Conservation (phyloP, 2,329 filamentous ascomycete species). For the Talaromyces funiculosus region DNA sequence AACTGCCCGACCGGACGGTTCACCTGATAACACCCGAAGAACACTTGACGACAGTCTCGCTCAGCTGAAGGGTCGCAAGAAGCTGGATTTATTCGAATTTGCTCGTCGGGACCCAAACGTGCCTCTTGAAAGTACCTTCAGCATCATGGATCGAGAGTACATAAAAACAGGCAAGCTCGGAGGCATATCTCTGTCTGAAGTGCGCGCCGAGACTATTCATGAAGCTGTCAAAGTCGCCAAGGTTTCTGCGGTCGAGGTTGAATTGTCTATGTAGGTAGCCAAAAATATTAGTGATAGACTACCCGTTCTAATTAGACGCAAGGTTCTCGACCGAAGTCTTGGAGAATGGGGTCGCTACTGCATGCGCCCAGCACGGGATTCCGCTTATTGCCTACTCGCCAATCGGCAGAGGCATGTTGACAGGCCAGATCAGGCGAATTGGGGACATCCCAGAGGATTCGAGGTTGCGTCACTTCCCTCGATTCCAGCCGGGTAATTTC, state of each 20-base stretch:
- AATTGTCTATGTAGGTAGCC: not conserved
- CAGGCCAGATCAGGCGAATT: slow-evolving; percentile 43
- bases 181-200: slow-evolving; percentile 41
- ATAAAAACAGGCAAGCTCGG: slow-evolving; percentile 36
- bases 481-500: slow-evolving; percentile 49
- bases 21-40: slow-evolving; percentile 50
- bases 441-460: slow-evolving; percentile 39
- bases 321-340: not conserved
- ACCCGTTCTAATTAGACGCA: not conserved
- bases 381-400: slow-evolving; percentile 57
- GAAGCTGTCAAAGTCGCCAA: slow-evolving; percentile 7
- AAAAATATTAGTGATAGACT: not conserved
- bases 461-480: slow-evolving; percentile 28
- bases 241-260: not conserved
- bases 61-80: slow-evolving; percentile 33
- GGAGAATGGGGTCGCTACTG: slow-evolving; percentile 5
- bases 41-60: slow-evolving; percentile 55
- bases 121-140: slow-evolving; percentile 37
- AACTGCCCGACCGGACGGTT: not conserved
- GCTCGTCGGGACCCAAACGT: slow-evolving; percentile 50
- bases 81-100: slow-evolving; percentile 56
- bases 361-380: slow-evolving; percentile 38
- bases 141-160: slow-evolving; percentile 29
- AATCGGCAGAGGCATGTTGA: slow-evolving; percentile 53
- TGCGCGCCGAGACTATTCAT: slow-evolving; percentile 40